Conservation (phyloP, 1,139 yeast species). For the Blastobotrys illinoisensis region DNA sequence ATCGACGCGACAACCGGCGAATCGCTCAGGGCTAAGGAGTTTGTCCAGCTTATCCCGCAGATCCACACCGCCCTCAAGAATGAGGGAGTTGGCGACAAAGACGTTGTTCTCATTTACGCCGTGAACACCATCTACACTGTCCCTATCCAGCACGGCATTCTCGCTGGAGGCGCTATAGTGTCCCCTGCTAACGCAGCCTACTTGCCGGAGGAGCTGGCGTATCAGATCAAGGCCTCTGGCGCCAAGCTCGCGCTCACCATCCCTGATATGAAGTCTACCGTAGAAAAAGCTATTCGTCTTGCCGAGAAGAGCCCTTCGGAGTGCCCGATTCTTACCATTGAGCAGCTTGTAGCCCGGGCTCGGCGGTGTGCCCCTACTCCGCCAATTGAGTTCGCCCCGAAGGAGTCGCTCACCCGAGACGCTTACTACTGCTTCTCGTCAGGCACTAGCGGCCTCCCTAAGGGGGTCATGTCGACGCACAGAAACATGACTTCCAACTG, state of each 20-base stretch:
- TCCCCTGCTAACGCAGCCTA: conserved; percentile 36
- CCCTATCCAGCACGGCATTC: conserved; percentile 29
- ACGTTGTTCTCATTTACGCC: conserved; percentile 31
- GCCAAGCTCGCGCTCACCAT: conserved; percentile 29
- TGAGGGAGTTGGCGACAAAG: conserved; percentile 24
- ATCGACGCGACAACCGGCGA: conserved; percentile 27
- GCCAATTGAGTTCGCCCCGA: background rate
- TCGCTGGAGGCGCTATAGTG: conserved; percentile 33
- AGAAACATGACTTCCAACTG: conserved; percentile 33
- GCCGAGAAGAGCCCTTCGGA: background rate
- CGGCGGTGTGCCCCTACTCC: background rate
- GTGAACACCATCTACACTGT: conserved; percentile 30
- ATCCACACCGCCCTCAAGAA: conserved; percentile 23
- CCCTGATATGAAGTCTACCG: conserved; percentile 20
- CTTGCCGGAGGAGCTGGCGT: conserved; percentile 31
- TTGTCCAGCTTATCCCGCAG: conserved; percentile 18
- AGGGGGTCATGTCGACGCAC: conserved; percentile 65
- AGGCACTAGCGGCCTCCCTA: conserved; percentile 72
- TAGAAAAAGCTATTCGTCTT: conserved; percentile 26
- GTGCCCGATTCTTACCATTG: background rate
- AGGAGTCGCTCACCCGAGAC: conserved; percentile 11
- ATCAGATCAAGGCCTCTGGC: conserved; percentile 30
- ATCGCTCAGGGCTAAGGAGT: conserved; percentile 21
- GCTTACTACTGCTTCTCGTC: conserved; percentile 54
- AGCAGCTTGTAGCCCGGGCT: background rate